A percentile compares a stretch with the other conserved stretches of the same genome.
Conservation (phyloP, 225 moss, liverwort and hornwort species). For the Marchantia polymorpha region DNA sequence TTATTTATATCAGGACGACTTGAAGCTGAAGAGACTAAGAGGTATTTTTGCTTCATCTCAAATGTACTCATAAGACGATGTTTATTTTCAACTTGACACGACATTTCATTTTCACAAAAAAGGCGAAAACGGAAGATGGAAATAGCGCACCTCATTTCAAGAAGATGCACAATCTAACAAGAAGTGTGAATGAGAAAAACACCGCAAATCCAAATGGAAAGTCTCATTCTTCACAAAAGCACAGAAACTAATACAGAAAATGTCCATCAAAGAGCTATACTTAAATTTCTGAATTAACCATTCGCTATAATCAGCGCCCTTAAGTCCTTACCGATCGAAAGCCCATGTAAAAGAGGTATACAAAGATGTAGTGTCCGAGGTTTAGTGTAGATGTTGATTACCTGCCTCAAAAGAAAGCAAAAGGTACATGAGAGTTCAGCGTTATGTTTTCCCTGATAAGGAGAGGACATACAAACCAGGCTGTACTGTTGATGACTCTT, state of each 20-base stretch:
- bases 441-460: too few species aligned
- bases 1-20: not conserved
- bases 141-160: not conserved
- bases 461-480: too few species aligned
- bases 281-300: not conserved
- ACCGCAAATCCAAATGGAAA: too few species aligned
- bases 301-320: not conserved
- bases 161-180: too few species aligned
- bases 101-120: too few species aligned
- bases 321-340: constrained; percentile 34
- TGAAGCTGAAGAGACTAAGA: too few species aligned
- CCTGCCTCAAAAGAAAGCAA: constrained; percentile 14
- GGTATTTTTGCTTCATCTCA: too few species aligned
- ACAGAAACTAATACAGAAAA: not conserved
- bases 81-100: too few species aligned
- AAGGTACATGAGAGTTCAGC: too few species aligned
- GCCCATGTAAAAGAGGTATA: constrained; percentile 32
- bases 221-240: not conserved
- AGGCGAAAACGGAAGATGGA: not conserved
- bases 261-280: not conserved
- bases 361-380: constrained; percentile 31
- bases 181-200: too few species aligned
- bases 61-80: too few species aligned
- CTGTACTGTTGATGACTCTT: too few species aligned
- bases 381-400: constrained; percentile 31